Percentiles rank a stretch among this genome's conserved stretches.
These are phyloP conservation scores for Meyerozyma sp. DNA, from an alignment of 1,139 yeast genomes.

Conservation along the genomic window DNA sequence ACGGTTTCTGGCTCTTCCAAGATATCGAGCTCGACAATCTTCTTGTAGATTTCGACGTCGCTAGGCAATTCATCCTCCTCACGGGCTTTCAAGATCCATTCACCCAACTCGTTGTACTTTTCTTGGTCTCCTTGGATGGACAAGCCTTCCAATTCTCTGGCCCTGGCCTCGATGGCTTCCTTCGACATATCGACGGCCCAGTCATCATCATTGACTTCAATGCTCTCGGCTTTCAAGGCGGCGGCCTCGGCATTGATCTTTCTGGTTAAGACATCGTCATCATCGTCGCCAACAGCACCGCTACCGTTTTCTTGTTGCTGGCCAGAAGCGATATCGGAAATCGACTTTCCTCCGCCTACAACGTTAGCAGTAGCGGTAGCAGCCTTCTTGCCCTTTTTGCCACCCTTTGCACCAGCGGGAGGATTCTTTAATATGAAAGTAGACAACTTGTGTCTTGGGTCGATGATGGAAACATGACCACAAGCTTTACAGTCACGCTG, in stretches of 20 bases:
- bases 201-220: conserved; percentile 77
- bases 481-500: conserved; percentile 98
- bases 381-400: conserved; percentile 60
- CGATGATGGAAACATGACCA: conserved; percentile 83
- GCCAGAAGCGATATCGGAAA: conserved; percentile 68
- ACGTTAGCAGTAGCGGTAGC: conserved; percentile 92
- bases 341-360: conserved; percentile 82
- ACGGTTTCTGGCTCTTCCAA: conserved; percentile 70
- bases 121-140: conserved; percentile 33
- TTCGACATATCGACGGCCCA: conserved; percentile 99
- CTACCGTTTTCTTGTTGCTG: conserved; percentile 32
- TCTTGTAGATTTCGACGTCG: conserved; percentile 89
- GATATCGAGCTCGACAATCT: conserved; percentile 76
- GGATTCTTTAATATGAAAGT: conserved; percentile 90
- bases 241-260: conserved; percentile 86
- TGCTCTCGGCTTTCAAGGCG: conserved; percentile 46
- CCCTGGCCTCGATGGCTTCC: conserved; percentile 94
- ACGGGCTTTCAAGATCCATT: conserved; percentile 65
- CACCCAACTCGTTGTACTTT: conserved; percentile 74
- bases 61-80: conserved; percentile 59
- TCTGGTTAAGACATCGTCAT: conserved; percentile 73
- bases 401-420: conserved; percentile 55
- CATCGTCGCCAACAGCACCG: conserved; percentile 40
- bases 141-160: conserved; percentile 72
- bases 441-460: conserved; percentile 81